Conservation (phyloP, 108 stramenopile species). For the Bacterosira constricta region DNA sequence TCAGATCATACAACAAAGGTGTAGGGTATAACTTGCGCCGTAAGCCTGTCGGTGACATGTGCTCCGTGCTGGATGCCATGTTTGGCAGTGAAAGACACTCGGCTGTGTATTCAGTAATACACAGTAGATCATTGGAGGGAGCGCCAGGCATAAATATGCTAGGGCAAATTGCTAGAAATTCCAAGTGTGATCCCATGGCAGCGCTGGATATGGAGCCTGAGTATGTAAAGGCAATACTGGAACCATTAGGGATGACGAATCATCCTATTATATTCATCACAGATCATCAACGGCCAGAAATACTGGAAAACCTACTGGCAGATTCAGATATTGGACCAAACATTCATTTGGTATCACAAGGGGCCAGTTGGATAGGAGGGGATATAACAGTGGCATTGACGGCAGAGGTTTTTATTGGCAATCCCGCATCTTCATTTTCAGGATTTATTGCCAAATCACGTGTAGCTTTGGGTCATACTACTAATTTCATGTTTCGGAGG, state of each 20-base stretch:
- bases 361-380: constrained; percentile 47
- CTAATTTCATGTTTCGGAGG: constrained; percentile 33
- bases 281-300: constrained; percentile 28
- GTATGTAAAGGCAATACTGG: constrained; percentile 41
- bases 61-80: constrained; percentile 23
- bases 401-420: constrained; percentile 41
- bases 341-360: constrained; percentile 27
- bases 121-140: constrained; percentile 24
- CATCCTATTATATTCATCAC: constrained; percentile 44
- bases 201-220: constrained; percentile 48
- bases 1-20: constrained; percentile 38
- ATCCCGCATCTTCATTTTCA: constrained; percentile 37
- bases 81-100: constrained; percentile 13
- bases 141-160: constrained; percentile 6
- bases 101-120: constrained; percentile 26
- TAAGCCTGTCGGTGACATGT: constrained; percentile 14
- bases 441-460: constrained; percentile 51
- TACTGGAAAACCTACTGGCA: constrained; percentile 16
- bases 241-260: constrained; percentile 34
- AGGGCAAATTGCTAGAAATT: background rate
- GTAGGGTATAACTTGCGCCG: constrained; percentile 6
- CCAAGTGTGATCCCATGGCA: constrained; percentile 43
- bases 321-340: constrained; percentile 44
- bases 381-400: constrained; percentile 36
- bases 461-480: constrained; percentile 34